Percentiles rank a stretch among this genome's conserved stretches.
Conservation (phyloP, 352 stramenopile species). For the Phytopythium helicoides region DNA sequence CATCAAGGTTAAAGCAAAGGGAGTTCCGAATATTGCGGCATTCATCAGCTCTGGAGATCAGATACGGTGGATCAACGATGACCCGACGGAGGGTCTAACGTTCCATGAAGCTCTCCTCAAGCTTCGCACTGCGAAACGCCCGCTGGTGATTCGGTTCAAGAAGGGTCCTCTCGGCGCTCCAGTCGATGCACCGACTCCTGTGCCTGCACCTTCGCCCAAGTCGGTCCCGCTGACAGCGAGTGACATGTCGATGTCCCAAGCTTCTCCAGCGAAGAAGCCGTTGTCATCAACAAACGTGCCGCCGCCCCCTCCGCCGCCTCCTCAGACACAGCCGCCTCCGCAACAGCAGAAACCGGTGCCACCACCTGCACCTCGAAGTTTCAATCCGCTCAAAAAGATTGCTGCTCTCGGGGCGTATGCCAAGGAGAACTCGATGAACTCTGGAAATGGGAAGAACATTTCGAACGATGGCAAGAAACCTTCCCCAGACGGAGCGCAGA, state of each 20-base stretch:
- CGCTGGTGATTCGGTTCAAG: conserved; percentile 84
- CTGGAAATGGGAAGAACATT: conserved; percentile 24
- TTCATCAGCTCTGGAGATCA: conserved; percentile 63
- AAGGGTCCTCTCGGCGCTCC: conserved; percentile 51
- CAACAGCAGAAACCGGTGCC: conserved; percentile 15
- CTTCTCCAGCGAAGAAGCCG: conserved; percentile 4
- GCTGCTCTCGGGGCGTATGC: conserved; percentile 34
- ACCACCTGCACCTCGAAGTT: conserved; percentile 30
- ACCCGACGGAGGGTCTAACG: conserved; percentile 59
- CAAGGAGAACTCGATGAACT: conserved; percentile 39
- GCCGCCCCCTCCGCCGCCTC: conserved; percentile 4
- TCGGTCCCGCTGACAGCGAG: conserved; percentile 11
- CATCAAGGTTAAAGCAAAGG: conserved; percentile 82
- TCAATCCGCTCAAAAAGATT: conserved; percentile 70
- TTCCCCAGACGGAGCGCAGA: conserved; percentile 1
- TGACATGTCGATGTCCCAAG: conserved; percentile 9
- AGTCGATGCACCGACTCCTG: conserved; percentile 12
- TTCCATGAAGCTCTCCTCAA: conserved; percentile 86
- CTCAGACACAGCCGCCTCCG: conserved; percentile 10
- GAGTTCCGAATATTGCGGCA: conserved; percentile 38
- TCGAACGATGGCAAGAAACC: conserved; percentile 6
- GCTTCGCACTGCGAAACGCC: conserved; percentile 77
- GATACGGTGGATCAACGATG: conserved; percentile 85
- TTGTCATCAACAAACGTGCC: conserved; percentile 7
- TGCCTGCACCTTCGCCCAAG: conserved; percentile 20